A percentile compares a stretch with the other conserved stretches of the same genome.
These are phyloP conservation scores for Kwoniella botswanensis DNA, from an alignment of 768 basidiomycete genomes.

Conservation along the genomic window DNA sequence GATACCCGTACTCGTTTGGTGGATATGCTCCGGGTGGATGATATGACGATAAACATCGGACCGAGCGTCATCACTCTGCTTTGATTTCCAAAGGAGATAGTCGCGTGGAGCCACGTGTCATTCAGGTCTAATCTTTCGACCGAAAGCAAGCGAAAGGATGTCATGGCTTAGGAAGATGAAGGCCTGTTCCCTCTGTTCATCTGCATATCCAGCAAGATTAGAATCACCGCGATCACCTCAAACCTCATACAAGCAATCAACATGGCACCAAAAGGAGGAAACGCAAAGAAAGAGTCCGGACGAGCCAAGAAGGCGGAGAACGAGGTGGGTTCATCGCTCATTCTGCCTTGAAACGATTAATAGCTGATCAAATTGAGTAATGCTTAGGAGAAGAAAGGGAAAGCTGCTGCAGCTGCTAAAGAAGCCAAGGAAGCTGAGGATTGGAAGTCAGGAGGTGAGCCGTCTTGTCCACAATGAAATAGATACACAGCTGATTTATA, in stretches of 20 bases:
- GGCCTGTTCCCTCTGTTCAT: background rate
- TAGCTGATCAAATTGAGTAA: background rate
- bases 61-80: background rate
- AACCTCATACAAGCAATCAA: background rate
- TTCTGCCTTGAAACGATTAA: background rate
- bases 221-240: no score
- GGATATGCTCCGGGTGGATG: no score
- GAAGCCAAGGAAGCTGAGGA: conserved; percentile 54
- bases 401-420: conserved; percentile 44
- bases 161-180: background rate
- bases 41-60: conserved; percentile 6
- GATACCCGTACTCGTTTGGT: no score
- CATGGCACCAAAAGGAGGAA: conserved; percentile 84
- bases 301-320: conserved; percentile 71
- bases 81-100: background rate
- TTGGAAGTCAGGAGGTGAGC: conserved; percentile 74
- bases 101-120: conserved; percentile 1
- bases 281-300: conserved; percentile 90
- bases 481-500: background rate
- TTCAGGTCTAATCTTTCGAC: background rate
- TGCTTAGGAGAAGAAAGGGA: conserved; percentile 39
- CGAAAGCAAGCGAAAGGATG: background rate
- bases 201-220: no score
- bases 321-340: conserved; percentile 42
- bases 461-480: background rate